Percentiles rank a stretch among this genome's conserved stretches.
These are phyloP conservation scores for Penicillium sp. DNA, from an alignment of 2,329 filamentous ascomycete species.

Conservation along the genomic window DNA sequence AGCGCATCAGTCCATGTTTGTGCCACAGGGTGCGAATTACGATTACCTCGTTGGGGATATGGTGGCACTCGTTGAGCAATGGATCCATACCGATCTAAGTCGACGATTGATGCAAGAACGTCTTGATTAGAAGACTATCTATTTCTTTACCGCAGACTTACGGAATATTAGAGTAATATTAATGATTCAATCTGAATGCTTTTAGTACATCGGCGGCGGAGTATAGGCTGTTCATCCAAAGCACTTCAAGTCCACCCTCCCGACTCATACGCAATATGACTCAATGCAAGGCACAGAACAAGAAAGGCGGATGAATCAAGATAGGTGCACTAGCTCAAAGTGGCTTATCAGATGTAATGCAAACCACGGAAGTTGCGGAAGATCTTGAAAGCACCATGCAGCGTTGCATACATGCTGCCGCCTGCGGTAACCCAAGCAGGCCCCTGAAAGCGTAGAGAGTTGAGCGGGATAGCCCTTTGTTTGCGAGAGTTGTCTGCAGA, in stretches of 20 bases:
- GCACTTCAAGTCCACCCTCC: not conserved
- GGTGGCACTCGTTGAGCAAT: conserved; percentile 65
- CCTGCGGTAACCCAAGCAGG: conserved; percentile 26
- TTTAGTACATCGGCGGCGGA: not conserved
- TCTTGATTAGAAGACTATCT: conserved; percentile 13
- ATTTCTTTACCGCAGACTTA: not conserved
- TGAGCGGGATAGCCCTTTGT: conserved; percentile 17
- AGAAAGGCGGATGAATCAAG: not conserved
- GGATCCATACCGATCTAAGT: conserved; percentile 54
- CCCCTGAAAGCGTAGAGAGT: conserved; percentile 22
- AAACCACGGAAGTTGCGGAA: conserved; percentile 23
- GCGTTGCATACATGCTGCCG: conserved; percentile 24
- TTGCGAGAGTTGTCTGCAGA: conserved; percentile 6
- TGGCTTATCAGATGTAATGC: conserved; percentile 19
- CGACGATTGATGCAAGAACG: conserved; percentile 17
- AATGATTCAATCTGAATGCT: not conserved
- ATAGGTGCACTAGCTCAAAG: not conserved
- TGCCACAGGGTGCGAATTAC: conserved; percentile 68
- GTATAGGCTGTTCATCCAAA: not conserved
- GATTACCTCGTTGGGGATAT: conserved; percentile 76
- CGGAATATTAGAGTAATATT: not conserved
- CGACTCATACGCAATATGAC: not conserved
- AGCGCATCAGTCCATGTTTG: conserved; percentile 82
- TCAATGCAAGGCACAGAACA: not conserved
- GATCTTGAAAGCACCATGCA: conserved; percentile 24